Evolutionary conservation across 129 eudicot species (phyloP).

Genomic region (Artemisia annua): DNA sequence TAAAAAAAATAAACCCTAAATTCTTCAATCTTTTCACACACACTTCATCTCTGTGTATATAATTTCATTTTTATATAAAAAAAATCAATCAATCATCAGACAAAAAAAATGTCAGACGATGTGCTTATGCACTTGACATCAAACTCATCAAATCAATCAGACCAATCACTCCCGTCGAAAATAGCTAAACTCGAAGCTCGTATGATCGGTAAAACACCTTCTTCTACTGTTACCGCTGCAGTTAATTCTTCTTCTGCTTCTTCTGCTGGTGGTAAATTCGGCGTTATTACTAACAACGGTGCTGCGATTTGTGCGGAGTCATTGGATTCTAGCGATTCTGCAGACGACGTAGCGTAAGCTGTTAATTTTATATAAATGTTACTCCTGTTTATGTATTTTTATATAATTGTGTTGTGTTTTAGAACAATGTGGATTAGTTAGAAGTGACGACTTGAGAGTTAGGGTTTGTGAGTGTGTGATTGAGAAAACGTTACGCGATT

Average conservation of each 20-base stretch:
- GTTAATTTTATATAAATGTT: too few relatives aligned
- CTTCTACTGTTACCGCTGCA: too few relatives aligned
- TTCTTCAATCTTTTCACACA: too few relatives aligned
- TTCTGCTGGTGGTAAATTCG: slow-evolving; percentile 49
- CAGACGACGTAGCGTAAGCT: slow-evolving; percentile 43
- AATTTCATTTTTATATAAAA: too few relatives aligned
- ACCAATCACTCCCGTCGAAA: slow-evolving; percentile 69
- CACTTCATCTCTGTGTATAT: background rate
- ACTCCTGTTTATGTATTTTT: too few relatives aligned
- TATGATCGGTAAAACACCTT: slow-evolving; percentile 64
- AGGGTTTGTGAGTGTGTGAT: too few relatives aligned
- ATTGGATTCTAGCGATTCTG: slow-evolving; percentile 76
- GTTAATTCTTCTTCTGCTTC: slow-evolving; percentile 46
- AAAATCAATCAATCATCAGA: background rate
- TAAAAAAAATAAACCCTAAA: too few relatives aligned
- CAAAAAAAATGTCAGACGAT: slow-evolving; percentile 80
- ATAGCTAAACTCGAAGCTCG: slow-evolving; percentile 94
- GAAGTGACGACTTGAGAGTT: too few relatives aligned
- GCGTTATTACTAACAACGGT: slow-evolving; percentile 23
- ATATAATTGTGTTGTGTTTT: too few relatives aligned
- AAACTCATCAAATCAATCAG: slow-evolving; percentile 92
- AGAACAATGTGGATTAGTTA: too few relatives aligned
- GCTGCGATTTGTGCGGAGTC: slow-evolving; percentile 40
- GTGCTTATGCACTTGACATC: slow-evolving; percentile 77
- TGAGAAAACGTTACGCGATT: too few relatives aligned